Evolutionary conservation across 768 basidiomycete genomes (phyloP).

Genomic region (Suillus bovinus): DNA sequence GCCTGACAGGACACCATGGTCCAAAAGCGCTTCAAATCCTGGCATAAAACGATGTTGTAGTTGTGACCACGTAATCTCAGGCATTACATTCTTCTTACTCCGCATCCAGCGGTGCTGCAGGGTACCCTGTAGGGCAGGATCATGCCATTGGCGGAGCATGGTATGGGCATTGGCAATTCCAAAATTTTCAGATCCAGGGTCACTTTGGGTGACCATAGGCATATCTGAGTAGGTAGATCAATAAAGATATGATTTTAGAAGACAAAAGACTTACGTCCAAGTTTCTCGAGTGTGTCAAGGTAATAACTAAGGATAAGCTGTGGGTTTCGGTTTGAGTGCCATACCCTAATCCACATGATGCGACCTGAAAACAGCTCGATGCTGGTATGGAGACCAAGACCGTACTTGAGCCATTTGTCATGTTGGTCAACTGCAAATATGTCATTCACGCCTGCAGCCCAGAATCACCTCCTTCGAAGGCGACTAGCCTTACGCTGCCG

Average conservation of each 20-base stretch:
- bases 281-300: constrained; percentile 25
- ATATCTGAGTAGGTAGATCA: constrained; percentile 25
- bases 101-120: constrained; percentile 44
- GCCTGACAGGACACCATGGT: constrained; percentile 26
- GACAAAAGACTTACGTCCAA: constrained; percentile 21
- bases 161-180: constrained; percentile 49
- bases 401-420: constrained; percentile 45
- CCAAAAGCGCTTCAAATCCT: constrained; percentile 37
- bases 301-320: constrained; percentile 37
- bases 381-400: constrained; percentile 36
- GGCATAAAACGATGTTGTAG: constrained; percentile 31
- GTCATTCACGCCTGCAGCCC: constrained; percentile 43
- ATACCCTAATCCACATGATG: constrained; percentile 39
- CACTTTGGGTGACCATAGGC: constrained; percentile 44
- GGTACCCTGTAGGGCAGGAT: constrained; percentile 37
- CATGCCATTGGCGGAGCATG: constrained; percentile 36
- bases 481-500: constrained; percentile 5
- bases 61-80: constrained; percentile 44
- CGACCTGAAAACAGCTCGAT: constrained; percentile 38
- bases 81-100: constrained; percentile 40
- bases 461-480: constrained; percentile 30
- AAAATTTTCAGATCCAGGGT: constrained; percentile 44
- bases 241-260: too few species aligned
- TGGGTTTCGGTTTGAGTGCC: constrained; percentile 44
- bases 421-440: constrained; percentile 42